Base-by-base conservation (phyloP, 306 rosid genomes). In the Castanea sativa region DNA sequence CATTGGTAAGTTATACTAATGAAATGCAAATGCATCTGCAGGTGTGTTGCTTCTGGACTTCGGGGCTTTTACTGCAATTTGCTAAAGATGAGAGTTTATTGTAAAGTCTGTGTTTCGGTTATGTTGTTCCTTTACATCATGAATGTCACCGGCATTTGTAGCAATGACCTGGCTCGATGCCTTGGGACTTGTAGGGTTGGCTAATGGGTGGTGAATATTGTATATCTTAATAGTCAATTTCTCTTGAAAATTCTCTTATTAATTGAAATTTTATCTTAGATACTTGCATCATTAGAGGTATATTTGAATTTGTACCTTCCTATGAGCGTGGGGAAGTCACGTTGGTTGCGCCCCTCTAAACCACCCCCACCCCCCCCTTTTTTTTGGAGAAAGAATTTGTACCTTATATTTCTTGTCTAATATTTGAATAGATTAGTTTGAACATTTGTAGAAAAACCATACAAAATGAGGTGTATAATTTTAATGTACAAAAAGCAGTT, bases 31-130 rank as follows among this genome's bases (percentile, higher is more conserved):
- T 80, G 73, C 82, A 73, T 74, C 52, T 77, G 60, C 74, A 82
- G 91, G 82, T 72, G 52, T 60, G 78, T 67, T 75, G 81, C 89
- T 83, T 79, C 80, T 71, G 78, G 78, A 57, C 72, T 71, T 71
- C 82, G 76, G 70, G 23, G 71, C 57, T 59, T 11, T 77, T 53
- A 55, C 72, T 33, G 29, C 45, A 29, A n/a, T 73, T 76, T 73
- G 83, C 58, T 67, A 88, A 53, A 74, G 88, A 85, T 25, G 30
- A 55, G 43, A 35, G 85, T 78, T 82, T 83, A 81, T 78, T 56
- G 81, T 69, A 64, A 75, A 83, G 78, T 80, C 82, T 71, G 76
- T 79, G 16, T 71, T 25, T 35, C 29, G 6, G 75, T 69, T 80
- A 43, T 69, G 56, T 79, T 69, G 73, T 73, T 80, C 73, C 38